phyloP scores from a whole-genome alignment of 2,329 filamentous ascomycete species.

The Apiospora marii region DNA sequence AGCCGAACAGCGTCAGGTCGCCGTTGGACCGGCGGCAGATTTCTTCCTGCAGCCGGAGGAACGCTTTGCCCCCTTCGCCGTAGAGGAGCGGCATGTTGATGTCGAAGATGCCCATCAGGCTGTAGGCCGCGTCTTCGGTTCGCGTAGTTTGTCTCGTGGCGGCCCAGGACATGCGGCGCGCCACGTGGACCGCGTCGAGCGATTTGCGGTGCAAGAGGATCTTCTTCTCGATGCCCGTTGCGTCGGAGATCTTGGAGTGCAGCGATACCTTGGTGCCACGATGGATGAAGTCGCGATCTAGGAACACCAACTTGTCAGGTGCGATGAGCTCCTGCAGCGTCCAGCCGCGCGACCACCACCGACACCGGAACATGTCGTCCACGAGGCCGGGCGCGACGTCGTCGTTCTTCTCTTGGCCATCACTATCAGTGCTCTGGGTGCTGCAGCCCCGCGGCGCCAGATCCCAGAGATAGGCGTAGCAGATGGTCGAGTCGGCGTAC shows the following conservation, averaged over 20 bases:
- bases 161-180: slow-evolving; percentile 28
- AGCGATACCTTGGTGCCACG: not conserved
- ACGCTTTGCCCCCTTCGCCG: slow-evolving; percentile 43
- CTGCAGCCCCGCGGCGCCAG: not conserved
- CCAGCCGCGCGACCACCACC: slow-evolving; percentile 24
- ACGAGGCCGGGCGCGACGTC: not conserved
- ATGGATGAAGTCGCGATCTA: not conserved
- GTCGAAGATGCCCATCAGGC: slow-evolving; percentile 63
- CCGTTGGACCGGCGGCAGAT: slow-evolving; percentile 31
- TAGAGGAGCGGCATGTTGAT: slow-evolving; percentile 72
- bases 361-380: not conserved
- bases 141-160: slow-evolving; percentile 28
- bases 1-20: slow-evolving; percentile 20
- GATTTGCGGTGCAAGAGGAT: slow-evolving; percentile 6
- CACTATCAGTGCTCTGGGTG: no score
- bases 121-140: slow-evolving; percentile 39
- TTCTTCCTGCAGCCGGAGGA: slow-evolving; percentile 26
- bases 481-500: slow-evolving; percentile 14
- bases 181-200: slow-evolving; percentile 23
- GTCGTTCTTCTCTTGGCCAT: no score
- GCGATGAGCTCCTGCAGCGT: slow-evolving; percentile 25
- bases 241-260: not conserved
- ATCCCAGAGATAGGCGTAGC: slow-evolving; percentile 20
- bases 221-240: slow-evolving; percentile 19
- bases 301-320: not conserved